Evolutionary conservation across 306 rosid species (phyloP), one percentile per base, ranked within the genome.

Genomic region (Lagenaria siceraria): DNA sequence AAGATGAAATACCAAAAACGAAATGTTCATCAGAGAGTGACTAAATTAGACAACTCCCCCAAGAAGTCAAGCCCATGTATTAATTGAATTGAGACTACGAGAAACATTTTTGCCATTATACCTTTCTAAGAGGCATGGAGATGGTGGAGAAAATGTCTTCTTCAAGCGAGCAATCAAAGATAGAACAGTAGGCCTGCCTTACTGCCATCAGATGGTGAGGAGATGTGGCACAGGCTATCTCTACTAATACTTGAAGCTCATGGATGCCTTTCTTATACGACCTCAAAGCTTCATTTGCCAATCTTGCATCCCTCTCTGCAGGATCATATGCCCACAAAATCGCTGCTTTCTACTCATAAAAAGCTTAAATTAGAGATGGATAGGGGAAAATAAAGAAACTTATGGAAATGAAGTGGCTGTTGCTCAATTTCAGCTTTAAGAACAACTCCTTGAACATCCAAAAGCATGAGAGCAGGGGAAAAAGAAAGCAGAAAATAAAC

Each of bases 141-240:
- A 92, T 83, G 18, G 78, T 63, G n/a, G 89, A 80, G 71, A 78
- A 74, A 81, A 96, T 88, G 71, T 92, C 98, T 83, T 96, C 99
- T 82, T 96, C 99, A 27, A 96, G 89, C 0, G 99, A 90, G 79
- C 88, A 83, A 72, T 90, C 88, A 60, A 78, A 92, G 24, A 90
- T 87, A 84, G 89, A 84, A 76, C 88, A 81, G 74, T 96, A 96
- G 19, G 84, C 86, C 81, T 89, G 87, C 83, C 98, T 92, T 75
- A 96, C 99, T 29, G 86, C 91, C 75, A 90, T 81, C 81, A 89
- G 84, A 86, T 96, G 98, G 84, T 87, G 84, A 56, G 99, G 97
- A 81, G 90, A 82, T n/a, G 98, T 79, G 42, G 96, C 88, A 66
- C 99, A 96, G 8, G 98, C 88, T 81, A 96, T 86, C 89, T 92